Evolutionary conservation across 2,329 filamentous ascomycete species (phyloP), one percentile per base, ranked within the genome.

Genomic region (Fonsecaea erecta): DNA sequence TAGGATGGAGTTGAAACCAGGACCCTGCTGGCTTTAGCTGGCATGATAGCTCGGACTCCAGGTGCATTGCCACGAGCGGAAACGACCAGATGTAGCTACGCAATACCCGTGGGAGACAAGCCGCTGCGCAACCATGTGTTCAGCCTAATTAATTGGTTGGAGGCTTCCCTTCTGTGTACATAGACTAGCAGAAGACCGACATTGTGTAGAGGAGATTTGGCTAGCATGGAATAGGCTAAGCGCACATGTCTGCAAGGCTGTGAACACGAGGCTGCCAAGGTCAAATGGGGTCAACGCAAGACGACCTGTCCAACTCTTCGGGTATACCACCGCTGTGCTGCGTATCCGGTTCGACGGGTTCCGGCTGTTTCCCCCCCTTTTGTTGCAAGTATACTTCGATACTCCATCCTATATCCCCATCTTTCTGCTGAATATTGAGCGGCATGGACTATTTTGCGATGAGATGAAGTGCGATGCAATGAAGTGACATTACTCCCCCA

Each of bases 401-500:
- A 12, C 12, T 12, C 16, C 16, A 40, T 12, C 43, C n/a, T 48
- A 3, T 14, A 48, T 24, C 9, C 18, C 37, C 11, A 24, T 48
- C 21, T 24, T 16, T 24, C 24, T 24, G 21, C 21, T 48, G 18
- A 48, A 48, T 12, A 14, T 48, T 24, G 43, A 24, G 43, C 18
- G n/a, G 21, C 18, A 48, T 48, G 43, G 43, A 48, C 18, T 24
- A 48, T 48, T 48, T 48, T 18, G n/a, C 18, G 24, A 48, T 24
- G 43, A 18, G 24, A 48, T 48, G 43, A 48, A 48, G 18, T 48
- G n/a, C n/a, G 24, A 48, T 24, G 43, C 43, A 48, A 48, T 48
- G 43, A 48, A 48, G 18, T 48, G n/a, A 48, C 18, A 48, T 48
- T 48, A 48, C 43, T 48, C 24, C 2, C 43, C 18, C 7, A 21